Conservation (phyloP, 345 rosid species). For the Salix arbutifolia region DNA sequence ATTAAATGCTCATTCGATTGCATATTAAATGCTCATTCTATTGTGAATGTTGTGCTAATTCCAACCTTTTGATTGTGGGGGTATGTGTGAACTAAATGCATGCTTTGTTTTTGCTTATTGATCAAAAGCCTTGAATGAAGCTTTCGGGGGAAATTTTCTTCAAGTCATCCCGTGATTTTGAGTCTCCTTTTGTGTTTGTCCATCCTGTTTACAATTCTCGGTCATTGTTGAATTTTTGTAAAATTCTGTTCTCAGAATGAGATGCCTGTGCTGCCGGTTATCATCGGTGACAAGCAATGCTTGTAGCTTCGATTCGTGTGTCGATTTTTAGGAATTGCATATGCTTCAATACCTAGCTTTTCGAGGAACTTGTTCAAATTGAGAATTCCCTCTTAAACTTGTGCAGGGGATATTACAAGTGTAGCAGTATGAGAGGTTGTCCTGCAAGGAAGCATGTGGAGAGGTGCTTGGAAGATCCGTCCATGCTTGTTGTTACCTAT, state of each 20-base stretch:
- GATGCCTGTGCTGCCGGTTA: neutral
- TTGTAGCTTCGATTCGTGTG: conserved; percentile 8
- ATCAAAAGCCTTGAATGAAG: neutral
- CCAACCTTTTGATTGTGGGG: neutral
- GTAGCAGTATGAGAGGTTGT: conserved; percentile 98
- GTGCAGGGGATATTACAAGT: conserved; percentile 93
- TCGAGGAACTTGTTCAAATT: neutral
- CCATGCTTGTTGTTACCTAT: conserved; percentile 88
- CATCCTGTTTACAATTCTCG: neutral
- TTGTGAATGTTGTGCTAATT: neutral
- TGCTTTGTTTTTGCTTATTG: neutral
- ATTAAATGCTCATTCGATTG: neutral
- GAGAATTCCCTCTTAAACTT: neutral
- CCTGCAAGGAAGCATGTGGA: conserved; percentile 99
- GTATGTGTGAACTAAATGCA: neutral
- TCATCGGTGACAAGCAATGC: neutral
- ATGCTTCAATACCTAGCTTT: neutral
- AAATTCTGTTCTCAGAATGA: neutral
- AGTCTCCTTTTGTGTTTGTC: conserved; percentile 4
- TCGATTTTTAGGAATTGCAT: neutral
- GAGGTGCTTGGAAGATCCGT: conserved; percentile 85
- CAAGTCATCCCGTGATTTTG: neutral
- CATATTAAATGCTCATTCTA: neutral
- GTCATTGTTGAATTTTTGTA: neutral
- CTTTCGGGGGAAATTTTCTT: neutral